Evolutionary conservation across 805 yeast genomes (phyloP).

Genomic region (Ogataea angusta): DNA sequence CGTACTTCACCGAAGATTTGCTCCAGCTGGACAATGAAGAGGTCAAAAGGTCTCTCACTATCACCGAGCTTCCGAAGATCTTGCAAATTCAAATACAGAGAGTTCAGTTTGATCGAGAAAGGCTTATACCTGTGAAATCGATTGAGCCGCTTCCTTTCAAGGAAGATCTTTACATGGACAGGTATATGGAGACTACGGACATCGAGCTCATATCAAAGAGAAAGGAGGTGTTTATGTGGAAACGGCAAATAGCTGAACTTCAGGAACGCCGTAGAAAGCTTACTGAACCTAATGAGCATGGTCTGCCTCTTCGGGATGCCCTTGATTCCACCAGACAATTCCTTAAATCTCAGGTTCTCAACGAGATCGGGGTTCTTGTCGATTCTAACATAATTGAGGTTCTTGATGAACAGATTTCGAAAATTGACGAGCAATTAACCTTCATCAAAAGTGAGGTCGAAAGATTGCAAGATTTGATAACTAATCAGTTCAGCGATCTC

Average conservation of each 20-base stretch:
- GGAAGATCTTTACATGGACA: constrained; percentile 77
- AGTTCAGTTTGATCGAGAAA: constrained; percentile 79
- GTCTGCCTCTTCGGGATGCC: constrained; percentile 48
- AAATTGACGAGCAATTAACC: constrained; percentile 45
- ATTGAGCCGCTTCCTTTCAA: constrained; percentile 78
- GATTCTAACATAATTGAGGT: constrained; percentile 46
- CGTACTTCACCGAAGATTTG: constrained; percentile 72
- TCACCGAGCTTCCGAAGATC: constrained; percentile 71
- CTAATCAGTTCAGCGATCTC: constrained; percentile 59
- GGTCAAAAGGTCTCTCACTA: constrained; percentile 69
- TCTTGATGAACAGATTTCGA: constrained; percentile 44
- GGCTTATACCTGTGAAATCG: constrained; percentile 75
- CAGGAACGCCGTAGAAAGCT: constrained; percentile 42
- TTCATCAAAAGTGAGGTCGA: constrained; percentile 37
- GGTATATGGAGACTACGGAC: constrained; percentile 74
- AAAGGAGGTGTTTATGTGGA: constrained; percentile 61
- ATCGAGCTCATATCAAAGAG: constrained; percentile 49
- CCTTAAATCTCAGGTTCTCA: constrained; percentile 41
- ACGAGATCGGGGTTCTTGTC: constrained; percentile 35
- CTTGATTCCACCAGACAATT: constrained; percentile 56
- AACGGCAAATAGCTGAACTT: constrained; percentile 45
- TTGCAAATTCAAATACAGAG: constrained; percentile 92
- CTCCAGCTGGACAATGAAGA: constrained; percentile 67
- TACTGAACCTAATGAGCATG: constrained; percentile 45
- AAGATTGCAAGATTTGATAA: constrained; percentile 46